Conservation (phyloP, 2,329 filamentous ascomycete genomes). For the Aspergillus pseudonomiae region DNA sequence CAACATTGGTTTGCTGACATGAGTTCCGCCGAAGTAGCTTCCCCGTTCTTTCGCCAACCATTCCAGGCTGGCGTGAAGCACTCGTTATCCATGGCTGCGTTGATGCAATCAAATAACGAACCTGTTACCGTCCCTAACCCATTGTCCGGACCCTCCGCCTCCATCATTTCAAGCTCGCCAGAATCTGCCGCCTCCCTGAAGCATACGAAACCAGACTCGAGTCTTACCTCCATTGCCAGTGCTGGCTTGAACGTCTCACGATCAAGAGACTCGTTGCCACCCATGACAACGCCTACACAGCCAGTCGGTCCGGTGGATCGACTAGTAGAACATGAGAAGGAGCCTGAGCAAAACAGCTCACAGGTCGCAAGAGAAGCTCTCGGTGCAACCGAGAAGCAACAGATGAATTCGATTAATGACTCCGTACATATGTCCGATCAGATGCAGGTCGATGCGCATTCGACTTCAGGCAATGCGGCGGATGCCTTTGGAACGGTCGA, state of each 20-base stretch:
- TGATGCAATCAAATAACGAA: conserved; percentile 47
- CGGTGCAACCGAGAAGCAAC: conserved; percentile 40
- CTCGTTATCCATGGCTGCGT: conserved; percentile 46
- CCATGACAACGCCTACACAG: conserved; percentile 56
- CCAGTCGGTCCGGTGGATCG: conserved; percentile 53
- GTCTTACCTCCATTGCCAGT: conserved; percentile 45
- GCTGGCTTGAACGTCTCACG: conserved; percentile 47
- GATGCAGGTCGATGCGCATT: conserved; percentile 52
- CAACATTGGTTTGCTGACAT: conserved; percentile 35
- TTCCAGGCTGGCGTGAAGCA: conserved; percentile 35
- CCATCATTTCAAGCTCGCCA: conserved; percentile 33
- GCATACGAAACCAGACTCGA: conserved; percentile 41
- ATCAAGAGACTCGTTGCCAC: conserved; percentile 37
- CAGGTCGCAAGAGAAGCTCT: conserved; percentile 48
- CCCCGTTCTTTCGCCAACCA: conserved; percentile 33
- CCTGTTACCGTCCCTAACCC: conserved; percentile 42
- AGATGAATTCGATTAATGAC: conserved; percentile 47
- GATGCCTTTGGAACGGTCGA: conserved; percentile 56
- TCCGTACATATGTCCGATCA: conserved; percentile 54
- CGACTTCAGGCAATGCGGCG: conserved; percentile 54
- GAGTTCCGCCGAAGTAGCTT: conserved; percentile 35
- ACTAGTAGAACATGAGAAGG: conserved; percentile 35
- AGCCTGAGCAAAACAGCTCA: conserved; percentile 38
- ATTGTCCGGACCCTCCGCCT: conserved; percentile 32
- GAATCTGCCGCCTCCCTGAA: conserved; percentile 40